Base-by-base conservation (phyloP, 371 early-diverging fungal genomes). In the Coemansia sp. region DNA sequence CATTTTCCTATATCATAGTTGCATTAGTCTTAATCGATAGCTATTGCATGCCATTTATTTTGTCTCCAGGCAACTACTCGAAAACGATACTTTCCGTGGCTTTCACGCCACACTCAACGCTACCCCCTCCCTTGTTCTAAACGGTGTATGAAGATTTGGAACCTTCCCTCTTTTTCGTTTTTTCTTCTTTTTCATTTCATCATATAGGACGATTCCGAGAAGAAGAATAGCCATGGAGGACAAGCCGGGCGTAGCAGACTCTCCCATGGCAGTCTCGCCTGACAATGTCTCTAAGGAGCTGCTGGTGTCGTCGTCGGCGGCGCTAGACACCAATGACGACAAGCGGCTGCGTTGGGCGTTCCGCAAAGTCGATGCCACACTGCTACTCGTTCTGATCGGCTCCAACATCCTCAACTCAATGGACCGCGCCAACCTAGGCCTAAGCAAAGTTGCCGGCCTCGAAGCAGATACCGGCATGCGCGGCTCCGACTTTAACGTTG, bases 341-440 rank as follows among this genome's bases (percentile, higher is more conserved):
- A 38, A 11, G 14, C 5, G 47, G 31, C 57, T 72, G 38, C 59
- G 47, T 13, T 68, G 69, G 69, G 53, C 72, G 16, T 71, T 58
- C 40, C 67, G 70, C 57, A 70, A 70, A 49, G 56, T 77, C n/a
- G 77, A 77, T 49, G 58, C 67, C 0, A 63, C 65, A 10, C 58
- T 77, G 14, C 61, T 77, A 1, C 57, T 67, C 4, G 63, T 79
- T 2, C 31, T 79, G 8, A 56, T 68, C 9, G 26, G 77, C 2
- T 58, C 64, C 52, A 72, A 79, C 40, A 57, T 76, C 32, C 71
- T 79, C 38, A 72, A 69, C 63, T 65, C 67, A 50, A 65, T 78
- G 77, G 78, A 78, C 43, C 60, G 78, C 6, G 63, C 61, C 52
- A 78, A 78, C 60, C 72, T 78, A 20, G 78, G 78, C 13, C 42